These are phyloP conservation scores for Cryptosporidium bovis DNA, from an alignment of 169 alveolate genomes.

Conservation along the genomic window DNA sequence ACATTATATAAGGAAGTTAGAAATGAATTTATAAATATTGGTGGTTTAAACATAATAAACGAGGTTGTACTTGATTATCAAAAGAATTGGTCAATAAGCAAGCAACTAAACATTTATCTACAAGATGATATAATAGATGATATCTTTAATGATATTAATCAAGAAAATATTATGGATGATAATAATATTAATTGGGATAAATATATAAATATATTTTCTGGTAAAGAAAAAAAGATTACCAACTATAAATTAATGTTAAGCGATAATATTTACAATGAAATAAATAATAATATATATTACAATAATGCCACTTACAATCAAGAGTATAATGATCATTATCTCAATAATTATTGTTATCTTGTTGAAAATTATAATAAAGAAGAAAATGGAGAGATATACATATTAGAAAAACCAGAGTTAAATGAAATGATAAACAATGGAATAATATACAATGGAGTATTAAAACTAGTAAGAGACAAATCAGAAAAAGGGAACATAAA, in stretches of 20 bases:
- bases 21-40: constrained; percentile 33
- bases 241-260: constrained; percentile 25
- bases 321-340: not conserved
- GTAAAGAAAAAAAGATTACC: constrained; percentile 4
- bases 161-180: not conserved
- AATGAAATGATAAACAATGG: constrained; percentile 24
- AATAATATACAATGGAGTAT: not conserved
- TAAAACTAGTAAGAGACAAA: not conserved
- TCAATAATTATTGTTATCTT: not conserved
- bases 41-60: constrained; percentile 27
- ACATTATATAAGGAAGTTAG: constrained; percentile 36
- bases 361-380: not conserved
- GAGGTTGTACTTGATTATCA: constrained; percentile 17
- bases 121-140: not conserved
- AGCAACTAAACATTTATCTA: constrained; percentile 39
- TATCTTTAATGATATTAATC: not conserved
- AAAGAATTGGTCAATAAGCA: constrained; percentile 33
- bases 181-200: constrained; percentile 14
- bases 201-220: constrained; percentile 12
- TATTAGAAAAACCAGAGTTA: constrained; percentile 33
- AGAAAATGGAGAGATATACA: not conserved
- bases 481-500: constrained; percentile 1
- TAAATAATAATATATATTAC: not conserved
- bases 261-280: constrained; percentile 9
- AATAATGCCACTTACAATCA: not conserved